Percentiles rank a stretch among this genome's conserved stretches.
phyloP scores from a whole-genome alignment of 2,329 filamentous ascomycete genomes.

The Cladosporium colombiae region DNA sequence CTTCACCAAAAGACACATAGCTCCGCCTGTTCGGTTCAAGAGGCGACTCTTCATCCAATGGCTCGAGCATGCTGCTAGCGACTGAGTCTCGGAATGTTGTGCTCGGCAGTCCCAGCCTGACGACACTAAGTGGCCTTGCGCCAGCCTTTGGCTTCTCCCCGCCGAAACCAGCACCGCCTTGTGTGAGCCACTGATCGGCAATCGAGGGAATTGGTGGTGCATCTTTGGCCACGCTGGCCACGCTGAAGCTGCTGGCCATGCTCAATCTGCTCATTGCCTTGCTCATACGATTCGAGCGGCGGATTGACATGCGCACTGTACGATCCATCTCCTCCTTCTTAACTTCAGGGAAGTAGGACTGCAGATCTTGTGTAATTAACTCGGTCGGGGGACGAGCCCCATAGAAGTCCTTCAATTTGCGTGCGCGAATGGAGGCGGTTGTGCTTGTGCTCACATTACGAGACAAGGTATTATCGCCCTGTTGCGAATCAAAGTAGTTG shows the following conservation, averaged over 20 bases:
- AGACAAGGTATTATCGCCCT: constrained; percentile 25
- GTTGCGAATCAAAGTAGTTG: constrained; percentile 50
- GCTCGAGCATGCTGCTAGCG: constrained; percentile 83
- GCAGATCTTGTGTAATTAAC: constrained; percentile 92
- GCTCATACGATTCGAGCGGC: constrained; percentile 86
- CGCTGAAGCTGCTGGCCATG: constrained; percentile 89
- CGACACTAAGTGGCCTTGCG: constrained; percentile 61
- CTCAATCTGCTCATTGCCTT: constrained; percentile 90
- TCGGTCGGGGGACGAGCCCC: constrained; percentile 92
- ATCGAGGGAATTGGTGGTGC: constrained; percentile 95
- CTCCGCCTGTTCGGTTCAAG: constrained; percentile 89
- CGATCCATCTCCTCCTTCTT: constrained; percentile 92
- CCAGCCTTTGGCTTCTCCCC: constrained; percentile 44
- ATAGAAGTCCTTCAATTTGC: constrained; percentile 76
- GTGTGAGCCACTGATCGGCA: constrained; percentile 84
- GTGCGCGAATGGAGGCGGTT: constrained; percentile 44
- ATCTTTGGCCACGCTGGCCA: constrained; percentile 79
- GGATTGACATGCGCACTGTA: constrained; percentile 88
- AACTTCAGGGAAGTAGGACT: constrained; percentile 96
- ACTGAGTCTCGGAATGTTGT: constrained; percentile 81
- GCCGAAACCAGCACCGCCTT: constrained; percentile 45
- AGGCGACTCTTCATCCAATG: constrained; percentile 85
- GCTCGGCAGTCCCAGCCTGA: constrained; percentile 57
- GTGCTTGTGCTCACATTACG: constrained; percentile 38
- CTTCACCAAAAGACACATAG: constrained; percentile 81